Conservation (phyloP, 75 land plant genomes). For the Pinus albicaulis region DNA sequence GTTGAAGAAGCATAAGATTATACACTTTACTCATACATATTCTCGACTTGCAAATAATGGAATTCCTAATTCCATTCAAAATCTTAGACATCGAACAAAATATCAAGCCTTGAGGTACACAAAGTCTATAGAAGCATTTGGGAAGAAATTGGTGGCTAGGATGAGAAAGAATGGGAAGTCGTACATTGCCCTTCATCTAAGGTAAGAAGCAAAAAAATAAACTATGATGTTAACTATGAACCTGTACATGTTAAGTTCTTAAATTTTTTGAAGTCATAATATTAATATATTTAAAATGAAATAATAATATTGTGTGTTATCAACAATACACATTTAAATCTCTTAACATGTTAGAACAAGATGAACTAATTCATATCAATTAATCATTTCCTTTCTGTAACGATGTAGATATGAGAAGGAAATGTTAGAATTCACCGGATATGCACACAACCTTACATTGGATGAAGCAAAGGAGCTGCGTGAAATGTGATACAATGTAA, state of each 20-base stretch:
- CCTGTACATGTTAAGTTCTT: neutral
- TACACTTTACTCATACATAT: slow-evolving; percentile 65
- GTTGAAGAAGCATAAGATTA: slow-evolving; percentile 63
- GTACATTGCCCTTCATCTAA: slow-evolving; percentile 78
- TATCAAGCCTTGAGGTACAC: slow-evolving; percentile 59
- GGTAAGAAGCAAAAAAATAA: slow-evolving; percentile 34
- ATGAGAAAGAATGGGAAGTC: slow-evolving; percentile 36
- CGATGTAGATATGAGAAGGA: no score
- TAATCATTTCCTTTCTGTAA: no score
- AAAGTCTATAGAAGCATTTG: slow-evolving; percentile 48
- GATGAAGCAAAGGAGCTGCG: no score
- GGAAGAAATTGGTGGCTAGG: slow-evolving; percentile 39
- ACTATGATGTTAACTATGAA: no score
- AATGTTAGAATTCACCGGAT: no score
- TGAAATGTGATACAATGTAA: no score
- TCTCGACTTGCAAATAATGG: slow-evolving; percentile 80
- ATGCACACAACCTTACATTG: no score
- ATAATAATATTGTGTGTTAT: neutral
- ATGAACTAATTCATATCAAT: neutral
- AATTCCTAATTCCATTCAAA: slow-evolving; percentile 47
- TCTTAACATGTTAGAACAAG: neutral
- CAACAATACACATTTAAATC: neutral
- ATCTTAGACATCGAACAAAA: slow-evolving; percentile 69
- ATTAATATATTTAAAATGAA: neutral
- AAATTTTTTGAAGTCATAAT: neutral